Evolutionary conservation across 2,329 filamentous ascomycete species (phyloP), one percentile per base, ranked within the genome.

Genomic region (Thelonectria blattea): DNA sequence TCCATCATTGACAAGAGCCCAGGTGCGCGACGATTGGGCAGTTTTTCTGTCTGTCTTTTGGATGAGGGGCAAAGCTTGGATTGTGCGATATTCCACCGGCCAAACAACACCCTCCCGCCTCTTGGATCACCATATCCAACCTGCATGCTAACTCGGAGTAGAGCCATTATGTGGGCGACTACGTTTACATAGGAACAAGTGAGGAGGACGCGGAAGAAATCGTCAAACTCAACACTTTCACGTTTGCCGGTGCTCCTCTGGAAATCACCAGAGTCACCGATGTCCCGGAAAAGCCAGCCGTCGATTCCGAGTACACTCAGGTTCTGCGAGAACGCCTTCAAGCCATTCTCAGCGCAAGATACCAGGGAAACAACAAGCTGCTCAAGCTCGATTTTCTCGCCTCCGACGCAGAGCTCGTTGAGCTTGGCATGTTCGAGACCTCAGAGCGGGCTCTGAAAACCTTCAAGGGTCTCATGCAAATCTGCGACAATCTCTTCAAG

Each of bases 381-480:
- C 84, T 98, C 41, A 88, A 96, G 72, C 85, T 99, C 10, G 93
- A 92, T n/a, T 81, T 84, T 1, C 85, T 98, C 10, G 88, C 85
- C 32, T 80, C 85, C 49, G 94, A 98, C 69, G 79, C 86, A 2
- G 85, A 88, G 59, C 84, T 98, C 5, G 81, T 88, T 55, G 81
- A 85, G 43, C 88, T 93, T 76, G 91, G 91, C 39, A 90, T 94
- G 70, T 93, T 96, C 73, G 85, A 87, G 63, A 86, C 81, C 60
- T 85, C 84, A 60, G 87, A 89, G 3, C 88, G 88, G 1, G 88
- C 91, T 47, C 85, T 90, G 64, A 99, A 97, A 75, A 91, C 97
- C 63, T 97, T 98, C 78, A 91, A 91, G 53, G 94, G 91, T 1
- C 82, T 98, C 63, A 96, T 98, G 91, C 88, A 87, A 60, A 88